Base-by-base conservation (phyloP, 257 asterid genomes). In the Fraxinus pennsylvanica region DNA sequence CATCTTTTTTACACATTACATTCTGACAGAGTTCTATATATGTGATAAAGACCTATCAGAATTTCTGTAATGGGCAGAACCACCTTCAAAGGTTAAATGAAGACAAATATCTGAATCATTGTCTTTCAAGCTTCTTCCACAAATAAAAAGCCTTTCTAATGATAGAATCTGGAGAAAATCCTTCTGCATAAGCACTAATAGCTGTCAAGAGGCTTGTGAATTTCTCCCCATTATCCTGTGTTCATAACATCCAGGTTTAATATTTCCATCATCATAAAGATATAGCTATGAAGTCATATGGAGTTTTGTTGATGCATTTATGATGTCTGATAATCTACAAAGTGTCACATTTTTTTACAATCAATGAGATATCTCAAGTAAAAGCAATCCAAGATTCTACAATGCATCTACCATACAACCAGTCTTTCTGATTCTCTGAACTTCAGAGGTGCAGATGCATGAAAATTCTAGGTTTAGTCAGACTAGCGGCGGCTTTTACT, bases 121-220 rank as follows among this genome's bases (percentile, higher is more conserved):
- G 84, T 85, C 84, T 85, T 78, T 79, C 97, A 41, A 92, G 96
- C 91, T 91, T 89, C 87, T 91, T 91, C 99, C 99, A 94, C 87
- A 94, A 80, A 85, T 88, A 72, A 74, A 52, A 76, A 29, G 91
- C 94, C 81, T 96, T 86, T 85, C 96, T 90, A n/a, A 94, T 89
- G 29, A 93, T 87, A 71, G 87, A 25, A 90, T 94, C 97, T 3
- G 97, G 97, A 21, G 99, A 92, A 88, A 81, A 92, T 75, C 99
- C 99, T 89, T 92, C 98, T 0, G 99, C 97, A 69, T 94, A 94
- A 43, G 98, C 99, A 81, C 97, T 86, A 19, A 94, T 94, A 50
- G 98, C 99, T 14, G 81, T 90, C 85, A 91, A 79, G 72, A 92
- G 99, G 88, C 96, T 94, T 3, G 80, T 91, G 85, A 94, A 94